Conservation (phyloP, 305 asterid genomes). For the Fraxinus nigra region DNA sequence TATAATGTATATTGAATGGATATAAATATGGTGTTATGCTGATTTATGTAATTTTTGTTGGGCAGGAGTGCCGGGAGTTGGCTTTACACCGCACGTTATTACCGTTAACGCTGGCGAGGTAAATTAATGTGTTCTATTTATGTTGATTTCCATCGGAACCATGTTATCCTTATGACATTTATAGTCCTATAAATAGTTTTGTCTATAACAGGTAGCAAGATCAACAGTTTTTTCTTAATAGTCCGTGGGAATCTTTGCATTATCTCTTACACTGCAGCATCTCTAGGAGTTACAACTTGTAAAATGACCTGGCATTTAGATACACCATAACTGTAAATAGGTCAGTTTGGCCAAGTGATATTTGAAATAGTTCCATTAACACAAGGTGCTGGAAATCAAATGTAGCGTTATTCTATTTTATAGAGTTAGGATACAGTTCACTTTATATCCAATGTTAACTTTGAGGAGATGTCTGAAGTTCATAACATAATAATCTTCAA, state of each 20-base stretch:
- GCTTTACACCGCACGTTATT: slow-evolving; percentile 83
- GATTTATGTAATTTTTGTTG: slow-evolving; percentile 10
- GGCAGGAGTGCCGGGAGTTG: slow-evolving; percentile 67
- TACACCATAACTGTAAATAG: background rate
- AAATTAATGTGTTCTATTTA: slow-evolving; percentile 7
- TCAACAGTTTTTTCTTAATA: background rate
- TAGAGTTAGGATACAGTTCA: background rate
- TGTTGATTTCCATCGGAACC: background rate
- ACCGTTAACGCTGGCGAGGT: slow-evolving; percentile 76
- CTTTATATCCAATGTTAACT: background rate
- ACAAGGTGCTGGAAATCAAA: background rate
- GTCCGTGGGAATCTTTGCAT: background rate
- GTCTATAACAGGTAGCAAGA: background rate
- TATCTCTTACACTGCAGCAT: background rate
- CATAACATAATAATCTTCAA: background rate
- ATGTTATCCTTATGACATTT: background rate
- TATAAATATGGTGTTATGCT: background rate
- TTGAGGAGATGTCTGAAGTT: background rate
- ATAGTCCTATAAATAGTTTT: background rate
- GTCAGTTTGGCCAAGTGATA: background rate
- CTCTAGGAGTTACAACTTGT: background rate
- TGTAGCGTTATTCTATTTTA: background rate
- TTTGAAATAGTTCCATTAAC: background rate
- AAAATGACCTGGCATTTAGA: background rate
- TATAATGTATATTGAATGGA: background rate